A percentile compares a stretch with the other conserved stretches of the same genome.
Conservation (phyloP, 305 asterid genomes). For the Fraxinus platypoda region DNA sequence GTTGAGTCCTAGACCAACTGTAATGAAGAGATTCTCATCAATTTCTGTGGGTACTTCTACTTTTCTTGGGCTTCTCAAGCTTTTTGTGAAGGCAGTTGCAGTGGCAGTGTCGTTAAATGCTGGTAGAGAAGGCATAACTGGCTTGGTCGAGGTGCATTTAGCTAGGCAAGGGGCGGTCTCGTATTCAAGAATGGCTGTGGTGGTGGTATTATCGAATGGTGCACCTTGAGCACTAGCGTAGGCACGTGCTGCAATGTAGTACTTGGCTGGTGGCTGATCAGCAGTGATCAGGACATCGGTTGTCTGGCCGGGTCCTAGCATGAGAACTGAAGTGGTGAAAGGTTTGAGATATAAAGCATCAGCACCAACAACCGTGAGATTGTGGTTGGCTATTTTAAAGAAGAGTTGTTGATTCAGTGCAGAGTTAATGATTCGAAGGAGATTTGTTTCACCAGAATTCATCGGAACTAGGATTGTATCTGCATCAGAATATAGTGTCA, state of each 20-base stretch:
- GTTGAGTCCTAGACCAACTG: constrained; percentile 65
- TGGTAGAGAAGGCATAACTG: constrained; percentile 54
- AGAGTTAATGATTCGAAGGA: constrained; percentile 47
- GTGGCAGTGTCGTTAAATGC: constrained; percentile 65
- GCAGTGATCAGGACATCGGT: constrained; percentile 66
- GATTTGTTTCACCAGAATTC: constrained; percentile 49
- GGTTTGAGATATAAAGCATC: constrained; percentile 68
- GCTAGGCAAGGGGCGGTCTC: constrained; percentile 46
- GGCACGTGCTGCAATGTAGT: constrained; percentile 65
- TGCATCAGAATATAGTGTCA: constrained; percentile 24
- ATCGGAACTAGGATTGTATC: constrained; percentile 47
- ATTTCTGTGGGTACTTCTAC: constrained; percentile 53
- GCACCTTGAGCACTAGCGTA: constrained; percentile 63
- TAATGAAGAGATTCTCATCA: constrained; percentile 57
- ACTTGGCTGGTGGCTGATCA: constrained; percentile 54
- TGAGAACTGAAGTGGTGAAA: constrained; percentile 57
- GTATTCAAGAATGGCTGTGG: constrained; percentile 72
- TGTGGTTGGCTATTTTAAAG: constrained; percentile 66
- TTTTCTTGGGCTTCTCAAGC: constrained; percentile 52
- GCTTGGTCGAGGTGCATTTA: constrained; percentile 40
- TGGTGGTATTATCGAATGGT: constrained; percentile 66
- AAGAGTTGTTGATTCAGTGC: constrained; percentile 58
- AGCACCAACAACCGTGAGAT: constrained; percentile 63
- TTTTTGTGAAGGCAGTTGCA: constrained; percentile 48
- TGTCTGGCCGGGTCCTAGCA: constrained; percentile 79